These are phyloP conservation scores for Orbilia oligospora DNA, from an alignment of 2,329 filamentous ascomycete species.

Conservation along the genomic window DNA sequence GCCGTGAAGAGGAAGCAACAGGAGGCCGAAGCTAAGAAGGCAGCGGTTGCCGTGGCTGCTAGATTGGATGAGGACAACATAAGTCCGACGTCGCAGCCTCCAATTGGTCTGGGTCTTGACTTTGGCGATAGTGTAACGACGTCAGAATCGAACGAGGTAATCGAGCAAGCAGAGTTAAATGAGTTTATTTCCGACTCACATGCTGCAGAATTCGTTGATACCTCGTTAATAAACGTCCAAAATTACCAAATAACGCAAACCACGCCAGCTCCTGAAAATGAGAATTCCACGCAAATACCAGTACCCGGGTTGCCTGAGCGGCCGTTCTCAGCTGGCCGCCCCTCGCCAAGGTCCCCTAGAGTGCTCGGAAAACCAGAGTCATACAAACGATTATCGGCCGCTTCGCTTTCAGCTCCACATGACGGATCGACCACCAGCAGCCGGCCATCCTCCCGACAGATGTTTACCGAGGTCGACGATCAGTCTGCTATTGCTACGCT, in stretches of 20 bases:
- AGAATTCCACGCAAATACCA: conserved; percentile 60
- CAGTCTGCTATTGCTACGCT: conserved; percentile 13
- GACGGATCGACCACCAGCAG: conserved; percentile 55
- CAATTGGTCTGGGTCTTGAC: conserved; percentile 53
- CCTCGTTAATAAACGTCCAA: conserved; percentile 43
- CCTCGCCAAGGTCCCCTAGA: conserved; percentile 54
- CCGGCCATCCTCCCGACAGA: conserved; percentile 57
- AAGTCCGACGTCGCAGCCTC: conserved; percentile 34
- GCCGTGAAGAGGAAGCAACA: conserved; percentile 70
- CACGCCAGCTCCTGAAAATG: conserved; percentile 45
- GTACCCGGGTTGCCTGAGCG: conserved; percentile 50
- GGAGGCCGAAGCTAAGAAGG: conserved; percentile 49
- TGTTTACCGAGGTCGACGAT: conserved; percentile 57
- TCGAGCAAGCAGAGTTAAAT: conserved; percentile 47
- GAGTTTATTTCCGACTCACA: conserved; percentile 45
- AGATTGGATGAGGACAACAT: conserved; percentile 32
- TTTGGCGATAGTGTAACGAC: conserved; percentile 45
- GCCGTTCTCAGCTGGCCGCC: conserved; percentile 44
- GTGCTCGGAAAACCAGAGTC: conserved; percentile 45
- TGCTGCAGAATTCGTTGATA: conserved; percentile 32
- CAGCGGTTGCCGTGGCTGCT: conserved; percentile 22
- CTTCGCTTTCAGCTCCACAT: conserved; percentile 51
- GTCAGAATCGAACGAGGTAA: conserved; percentile 15
- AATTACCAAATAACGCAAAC: conserved; percentile 60
- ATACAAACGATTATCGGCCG: conserved; percentile 46